Conservation (phyloP, 441 rosid species). For the Croton setiger region DNA sequence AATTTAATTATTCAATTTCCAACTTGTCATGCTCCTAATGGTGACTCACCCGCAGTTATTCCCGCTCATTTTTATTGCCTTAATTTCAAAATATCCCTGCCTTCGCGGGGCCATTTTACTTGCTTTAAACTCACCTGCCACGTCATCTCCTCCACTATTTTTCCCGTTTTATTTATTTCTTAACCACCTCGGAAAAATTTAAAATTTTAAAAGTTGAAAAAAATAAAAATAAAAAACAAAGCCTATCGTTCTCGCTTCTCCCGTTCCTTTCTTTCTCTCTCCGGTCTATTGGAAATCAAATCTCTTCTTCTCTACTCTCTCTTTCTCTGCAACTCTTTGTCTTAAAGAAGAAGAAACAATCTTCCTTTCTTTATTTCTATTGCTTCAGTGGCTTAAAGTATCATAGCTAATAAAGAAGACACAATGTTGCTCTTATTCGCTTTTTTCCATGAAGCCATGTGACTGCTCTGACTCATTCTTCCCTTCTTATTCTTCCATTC, state of each 20-base stretch:
- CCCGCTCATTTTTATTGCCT: conserved; percentile 44
- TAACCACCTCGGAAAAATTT: not conserved
- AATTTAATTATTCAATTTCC: not conserved
- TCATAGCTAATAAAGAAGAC: not conserved
- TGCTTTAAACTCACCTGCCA: conserved; percentile 28
- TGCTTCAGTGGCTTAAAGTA: conserved; percentile 18
- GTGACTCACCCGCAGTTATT: conserved; percentile 21
- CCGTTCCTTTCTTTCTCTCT: not conserved
- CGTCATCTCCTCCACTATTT: conserved; percentile 25
- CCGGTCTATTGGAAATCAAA: conserved; percentile 9
- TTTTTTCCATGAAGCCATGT: conserved; percentile 69
- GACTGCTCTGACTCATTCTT: conserved; percentile 79
- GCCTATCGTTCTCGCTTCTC: conserved; percentile 13
- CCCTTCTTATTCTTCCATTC: conserved; percentile 20
- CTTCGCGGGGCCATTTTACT: conserved; percentile 31
- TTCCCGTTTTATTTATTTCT: not conserved
- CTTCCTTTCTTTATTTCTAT: conserved; percentile 20
- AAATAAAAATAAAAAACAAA: conserved; percentile 17
- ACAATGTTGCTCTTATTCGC: conserved; percentile 29
- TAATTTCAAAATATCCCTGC: conserved; percentile 31
- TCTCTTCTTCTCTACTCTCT: not conserved
- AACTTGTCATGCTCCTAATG: conserved; percentile 10
- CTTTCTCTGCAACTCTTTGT: conserved; percentile 40
- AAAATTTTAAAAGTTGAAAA: conserved; percentile 12
- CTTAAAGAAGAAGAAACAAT: conserved; percentile 62